Evolutionary conservation across 768 basidiomycete genomes (phyloP).

Genomic region (Inosperma sp.): DNA sequence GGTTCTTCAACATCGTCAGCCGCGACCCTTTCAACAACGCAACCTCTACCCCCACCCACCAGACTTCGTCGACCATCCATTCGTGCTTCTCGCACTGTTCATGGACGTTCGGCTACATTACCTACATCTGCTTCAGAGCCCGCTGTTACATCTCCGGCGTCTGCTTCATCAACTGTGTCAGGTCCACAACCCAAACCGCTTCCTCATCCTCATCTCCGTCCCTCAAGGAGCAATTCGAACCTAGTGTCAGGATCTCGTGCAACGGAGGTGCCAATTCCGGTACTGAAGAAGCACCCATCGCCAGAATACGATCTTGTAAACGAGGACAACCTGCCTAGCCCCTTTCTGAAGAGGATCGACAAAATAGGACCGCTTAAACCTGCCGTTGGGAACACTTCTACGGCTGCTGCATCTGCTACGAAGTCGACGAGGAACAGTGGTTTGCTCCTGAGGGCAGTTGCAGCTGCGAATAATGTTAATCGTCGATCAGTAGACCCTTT

Average conservation of each 20-base stretch:
- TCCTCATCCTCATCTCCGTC: conserved; percentile 40
- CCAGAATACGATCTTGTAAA: conserved; percentile 66
- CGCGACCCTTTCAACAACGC: conserved; percentile 6
- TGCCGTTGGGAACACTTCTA: background rate
- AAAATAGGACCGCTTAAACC: conserved; percentile 15
- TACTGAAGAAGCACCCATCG: conserved; percentile 27
- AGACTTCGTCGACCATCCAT: conserved; percentile 56
- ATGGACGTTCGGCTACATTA: conserved; percentile 17
- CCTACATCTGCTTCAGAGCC: conserved; percentile 34
- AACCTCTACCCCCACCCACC: conserved; percentile 36
- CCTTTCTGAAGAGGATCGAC: conserved; percentile 64
- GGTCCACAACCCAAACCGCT: conserved; percentile 35
- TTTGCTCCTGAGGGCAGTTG: conserved; percentile 54
- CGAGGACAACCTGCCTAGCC: conserved; percentile 83
- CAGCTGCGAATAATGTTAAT: conserved; percentile 50
- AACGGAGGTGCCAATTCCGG: conserved; percentile 23
- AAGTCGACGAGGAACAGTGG: conserved; percentile 46
- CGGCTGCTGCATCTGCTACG: conserved; percentile 8
- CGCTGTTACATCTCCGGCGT: conserved; percentile 6
- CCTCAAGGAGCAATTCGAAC: conserved; percentile 17
- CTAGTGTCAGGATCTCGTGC: conserved; percentile 17
- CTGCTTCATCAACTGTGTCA: conserved; percentile 9
- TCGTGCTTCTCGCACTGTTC: conserved; percentile 37
- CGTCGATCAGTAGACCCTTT: conserved; percentile 20
- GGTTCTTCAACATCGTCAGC: conserved; percentile 13